Evolutionary conservation across 1,284 basidiomycete species (phyloP), one percentile per base, ranked within the genome.

Genomic region (Cryptococcus sp.): DNA sequence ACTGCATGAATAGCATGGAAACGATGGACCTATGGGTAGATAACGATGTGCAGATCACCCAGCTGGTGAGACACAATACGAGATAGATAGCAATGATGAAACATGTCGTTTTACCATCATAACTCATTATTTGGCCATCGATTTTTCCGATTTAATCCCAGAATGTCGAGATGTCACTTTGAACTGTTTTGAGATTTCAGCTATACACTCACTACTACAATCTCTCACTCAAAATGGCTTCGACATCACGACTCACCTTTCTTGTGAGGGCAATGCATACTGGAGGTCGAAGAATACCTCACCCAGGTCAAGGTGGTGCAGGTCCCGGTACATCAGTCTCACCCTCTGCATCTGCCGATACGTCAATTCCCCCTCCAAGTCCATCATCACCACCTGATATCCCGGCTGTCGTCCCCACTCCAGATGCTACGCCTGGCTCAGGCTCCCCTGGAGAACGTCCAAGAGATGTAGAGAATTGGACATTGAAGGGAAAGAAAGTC

Each of bases 231-330:
- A 43, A 23, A 38, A 44, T 36, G 41, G 45, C 45, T 38, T 45
- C 50, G 7, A 31, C 50, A 13, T 52, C 50, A 33, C 50, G 50
- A 15, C 43, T 52, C 13, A 14, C 43, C 10, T 10, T 30, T 32
- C 41, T 44, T 13, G 8, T 53, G 23, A 62, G 68, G 5, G 47
- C 55, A 30, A 61, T 70, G 62, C 67, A 70, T 56, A 65, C 65
- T n/a, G 63, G 57, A 11, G 65, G 62, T 7, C 52, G 68, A 15
- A 63, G 60, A 44, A 60, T 67, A 5, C 59, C 67, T 35, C 65
- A 66, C 41, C 59, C 61, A 31, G 60, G 59, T 32, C 62, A 56
- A 38, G 60, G 60, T 15, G 60, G 56, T 7, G 58, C 58, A 5
- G 54, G 38, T 15, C 7, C 54, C 23, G 23, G 23, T 3, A 33